Base-by-base conservation (phyloP, 2,329 filamentous ascomycete genomes). In the Tolypocladium cylindrosporum region DNA sequence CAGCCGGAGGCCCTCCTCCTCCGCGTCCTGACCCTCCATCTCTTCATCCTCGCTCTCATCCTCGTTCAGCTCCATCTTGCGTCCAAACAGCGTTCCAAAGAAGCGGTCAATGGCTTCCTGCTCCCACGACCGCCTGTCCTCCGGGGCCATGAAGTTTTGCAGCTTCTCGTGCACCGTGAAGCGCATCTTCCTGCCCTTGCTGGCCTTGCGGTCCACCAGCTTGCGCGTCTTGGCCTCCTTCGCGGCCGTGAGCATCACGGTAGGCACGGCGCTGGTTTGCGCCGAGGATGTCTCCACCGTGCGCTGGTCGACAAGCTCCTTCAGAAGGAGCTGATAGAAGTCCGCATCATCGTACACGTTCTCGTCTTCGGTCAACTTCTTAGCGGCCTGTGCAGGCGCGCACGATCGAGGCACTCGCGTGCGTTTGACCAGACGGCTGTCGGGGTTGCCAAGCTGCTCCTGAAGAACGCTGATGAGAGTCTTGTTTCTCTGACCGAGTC, bases 81-180 rank as follows among this genome's bases (percentile, higher is more conserved):
- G 85, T 0, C 89, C 89, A 62, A 93, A 83, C 62, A 92, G 72
- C 34, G 87, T 88, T 16, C 85, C 85, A 69, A 92, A 92, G 71
- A 93, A 84, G 58, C 84, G 74, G 65, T 94, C 90, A 59, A 91
- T 84, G 57, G 92, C 91, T 60, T 84, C 81, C 63, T 88, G 85
- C 61, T 90, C 89, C 94, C 94, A 99, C 19, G 72, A 74, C 4
- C 88, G 81, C 56, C 90, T 79, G 69, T 96, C 89, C 71, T 97
- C 91, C 0, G 91, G 87, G 13, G 92, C 92, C 91, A 97, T 97
- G 69, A 97, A 97, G 72, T 97, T 97, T 75, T 96, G 90, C 68
- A 99, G 74, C 77, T 97, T 97, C 77, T 97, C 93, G 69, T 97
- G 92, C 52, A 97, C 91, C 19, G 90, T 94, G 74, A 93, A 99